These are phyloP conservation scores for Zelonia costaricensis DNA, from an alignment of 208 protist genomes.

Conservation along the genomic window DNA sequence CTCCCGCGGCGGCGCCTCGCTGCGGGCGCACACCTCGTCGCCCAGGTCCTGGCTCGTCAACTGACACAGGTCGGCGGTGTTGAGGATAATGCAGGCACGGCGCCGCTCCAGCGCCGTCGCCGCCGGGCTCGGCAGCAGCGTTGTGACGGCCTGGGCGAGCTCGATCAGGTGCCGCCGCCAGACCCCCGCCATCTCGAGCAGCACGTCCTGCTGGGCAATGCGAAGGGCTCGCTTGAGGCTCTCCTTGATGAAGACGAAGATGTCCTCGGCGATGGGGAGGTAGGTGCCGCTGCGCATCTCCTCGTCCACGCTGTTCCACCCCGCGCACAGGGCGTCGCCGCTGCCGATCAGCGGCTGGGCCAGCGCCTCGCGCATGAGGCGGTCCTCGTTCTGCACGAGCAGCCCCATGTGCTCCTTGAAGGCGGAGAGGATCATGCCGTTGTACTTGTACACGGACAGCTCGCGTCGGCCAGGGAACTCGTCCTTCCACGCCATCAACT, in stretches of 20 bases:
- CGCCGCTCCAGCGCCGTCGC: conserved; percentile 51
- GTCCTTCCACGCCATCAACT: conserved; percentile 78
- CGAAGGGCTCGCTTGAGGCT: conserved; percentile 80
- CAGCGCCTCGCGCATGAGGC: conserved; percentile 84
- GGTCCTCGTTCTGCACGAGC: conserved; percentile 80
- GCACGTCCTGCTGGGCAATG: conserved; percentile 85
- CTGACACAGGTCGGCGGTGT: conserved; percentile 87
- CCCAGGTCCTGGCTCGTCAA: conserved; percentile 73
- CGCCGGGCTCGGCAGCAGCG: conserved; percentile 46
- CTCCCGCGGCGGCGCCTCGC: conserved; percentile 63
- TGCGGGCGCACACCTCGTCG: conserved; percentile 73
- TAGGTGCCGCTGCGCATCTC: conserved; percentile 53
- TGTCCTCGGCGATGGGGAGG: conserved; percentile 85
- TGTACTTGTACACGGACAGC: conserved; percentile 82
- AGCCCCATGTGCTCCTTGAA: conserved; percentile 87
- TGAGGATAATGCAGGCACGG: conserved; percentile 83
- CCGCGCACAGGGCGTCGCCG: conserved; percentile 69
- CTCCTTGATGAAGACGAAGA: conserved; percentile 93
- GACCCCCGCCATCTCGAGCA: conserved; percentile 85
- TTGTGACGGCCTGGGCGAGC: conserved; percentile 40
- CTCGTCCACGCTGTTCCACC: conserved; percentile 66
- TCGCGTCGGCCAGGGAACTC: conserved; percentile 56
- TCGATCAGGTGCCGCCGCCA: conserved; percentile 79
- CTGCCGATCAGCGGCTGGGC: conserved; percentile 80
- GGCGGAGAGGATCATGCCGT: conserved; percentile 78